Percentiles rank a stretch among this genome's conserved stretches.
Conservation (phyloP, 1,139 yeast species). For the Debaryomycetaceae sp. region DNA sequence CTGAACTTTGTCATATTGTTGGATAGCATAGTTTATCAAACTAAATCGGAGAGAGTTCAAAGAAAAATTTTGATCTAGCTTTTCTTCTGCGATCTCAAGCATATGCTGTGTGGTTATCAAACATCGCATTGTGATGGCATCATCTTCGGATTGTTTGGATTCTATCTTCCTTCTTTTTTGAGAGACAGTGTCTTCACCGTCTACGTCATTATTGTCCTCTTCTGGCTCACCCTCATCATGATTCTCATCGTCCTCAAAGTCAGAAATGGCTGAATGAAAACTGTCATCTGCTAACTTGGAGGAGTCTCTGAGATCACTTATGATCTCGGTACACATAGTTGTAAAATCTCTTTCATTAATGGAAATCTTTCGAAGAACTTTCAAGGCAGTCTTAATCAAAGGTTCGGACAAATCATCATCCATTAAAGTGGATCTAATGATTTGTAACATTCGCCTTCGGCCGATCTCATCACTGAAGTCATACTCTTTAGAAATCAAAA, state of each 20-base stretch:
- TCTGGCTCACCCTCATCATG: constrained; percentile 23
- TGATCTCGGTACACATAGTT: constrained; percentile 79
- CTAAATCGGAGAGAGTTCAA: constrained; percentile 72
- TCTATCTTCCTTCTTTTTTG: constrained; percentile 31
- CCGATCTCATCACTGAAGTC: constrained; percentile 94
- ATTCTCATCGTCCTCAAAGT: constrained; percentile 20
- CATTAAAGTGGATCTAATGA: constrained; percentile 60
- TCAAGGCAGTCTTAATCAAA: constrained; percentile 55
- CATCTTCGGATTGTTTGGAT: constrained; percentile 15
- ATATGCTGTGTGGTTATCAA: constrained; percentile 67
- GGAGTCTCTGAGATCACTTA: constrained; percentile 79
- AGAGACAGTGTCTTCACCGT: constrained; percentile 11
- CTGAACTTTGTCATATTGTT: constrained; percentile 54
- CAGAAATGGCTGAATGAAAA: constrained; percentile 56
- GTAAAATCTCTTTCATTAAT: constrained; percentile 81
- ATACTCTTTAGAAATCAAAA: constrained; percentile 63
- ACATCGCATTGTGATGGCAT: constrained; percentile 59
- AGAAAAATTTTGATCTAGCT: constrained; percentile 63
- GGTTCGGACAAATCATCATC: constrained; percentile 53
- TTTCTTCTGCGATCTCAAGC: constrained; percentile 63
- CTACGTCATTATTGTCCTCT: constrained; percentile 18
- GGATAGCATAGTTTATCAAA: constrained; percentile 79
- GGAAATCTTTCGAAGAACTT: constrained; percentile 67
- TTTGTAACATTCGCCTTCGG: constrained; percentile 73
- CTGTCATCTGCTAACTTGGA: constrained; percentile 45